A percentile compares a stretch with the other conserved stretches of the same genome.
phyloP scores from a whole-genome alignment of 2,329 filamentous ascomycete species.

The Fonsecaea erecta region DNA sequence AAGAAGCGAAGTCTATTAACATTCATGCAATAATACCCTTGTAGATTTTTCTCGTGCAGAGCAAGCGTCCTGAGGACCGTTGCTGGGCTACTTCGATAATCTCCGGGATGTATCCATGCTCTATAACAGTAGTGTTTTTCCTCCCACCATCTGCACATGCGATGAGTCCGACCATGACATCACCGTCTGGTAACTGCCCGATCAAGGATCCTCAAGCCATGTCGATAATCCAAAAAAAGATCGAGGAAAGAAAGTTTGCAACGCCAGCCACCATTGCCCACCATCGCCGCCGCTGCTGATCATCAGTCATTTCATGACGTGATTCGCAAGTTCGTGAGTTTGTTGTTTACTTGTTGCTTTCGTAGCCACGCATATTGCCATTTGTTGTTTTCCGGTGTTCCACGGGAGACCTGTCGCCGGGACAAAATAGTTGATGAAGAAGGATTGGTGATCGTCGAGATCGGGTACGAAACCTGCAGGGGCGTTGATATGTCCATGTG shows the following conservation, averaged over 20 bases:
- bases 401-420: conserved; percentile 29
- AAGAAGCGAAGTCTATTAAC: conserved; percentile 18
- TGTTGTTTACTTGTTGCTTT: conserved; percentile 16
- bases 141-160: conserved; percentile 35
- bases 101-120: conserved; percentile 6
- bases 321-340: conserved; percentile 17
- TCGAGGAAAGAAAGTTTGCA: conserved; percentile 6
- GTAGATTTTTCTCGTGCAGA: conserved; percentile 11
- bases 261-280: conserved; percentile 2
- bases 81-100: neutral
- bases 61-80: neutral
- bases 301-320: conserved; percentile 23
- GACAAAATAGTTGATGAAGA: conserved; percentile 16
- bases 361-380: conserved; percentile 20
- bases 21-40: neutral
- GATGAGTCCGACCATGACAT: conserved; percentile 8
- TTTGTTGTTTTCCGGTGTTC: conserved; percentile 19
- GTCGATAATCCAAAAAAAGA: conserved; percentile 23
- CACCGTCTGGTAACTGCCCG: neutral
- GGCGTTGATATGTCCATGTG: conserved; percentile 34
- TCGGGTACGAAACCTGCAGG: conserved; percentile 34
- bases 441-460: conserved; percentile 31
- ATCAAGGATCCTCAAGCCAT: conserved; percentile 14
- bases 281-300: conserved; percentile 24
- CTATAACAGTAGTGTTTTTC: conserved; percentile 14